Percentiles rank a stretch among this genome's conserved stretches.
Conservation (phyloP, 371 early-diverging fungal genomes). For the Chytridium lagenaria region DNA sequence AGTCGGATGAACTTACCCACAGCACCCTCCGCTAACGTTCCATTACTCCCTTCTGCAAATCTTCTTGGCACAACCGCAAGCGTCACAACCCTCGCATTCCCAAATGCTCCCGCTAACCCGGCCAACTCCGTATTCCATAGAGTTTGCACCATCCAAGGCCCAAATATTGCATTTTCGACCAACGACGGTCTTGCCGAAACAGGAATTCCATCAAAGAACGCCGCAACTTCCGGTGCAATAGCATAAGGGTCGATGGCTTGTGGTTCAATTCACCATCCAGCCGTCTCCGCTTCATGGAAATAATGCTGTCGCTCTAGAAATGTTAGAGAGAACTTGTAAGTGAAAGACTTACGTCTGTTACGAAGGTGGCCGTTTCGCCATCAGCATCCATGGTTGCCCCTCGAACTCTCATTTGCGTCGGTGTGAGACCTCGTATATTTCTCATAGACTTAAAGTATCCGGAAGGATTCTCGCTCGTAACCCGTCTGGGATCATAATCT, state of each 20-base stretch:
- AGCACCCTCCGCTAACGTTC: neutral
- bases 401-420: constrained; percentile 9
- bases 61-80: neutral
- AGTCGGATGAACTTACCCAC: constrained; percentile 7
- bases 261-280: neutral
- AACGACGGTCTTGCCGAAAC: neutral
- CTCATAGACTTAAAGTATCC: constrained; percentile 3
- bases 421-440: neutral
- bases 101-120: neutral
- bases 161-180: neutral
- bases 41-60: neutral
- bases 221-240: constrained; percentile 1
- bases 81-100: neutral
- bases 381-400: constrained; percentile 11
- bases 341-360: constrained; percentile 9
- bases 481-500: constrained; percentile 14
- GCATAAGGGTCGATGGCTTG: constrained; percentile 4
- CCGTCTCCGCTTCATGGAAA: constrained; percentile 1
- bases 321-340: neutral
- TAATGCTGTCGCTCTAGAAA: constrained; percentile 3
- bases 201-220: neutral
- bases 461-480: neutral
- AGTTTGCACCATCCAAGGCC: neutral
- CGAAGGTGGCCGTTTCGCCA: neutral
- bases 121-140: constrained; percentile 18